phyloP scores from a whole-genome alignment of 139 green algal genomes.

The Pseudopediastrum boryanum region DNA sequence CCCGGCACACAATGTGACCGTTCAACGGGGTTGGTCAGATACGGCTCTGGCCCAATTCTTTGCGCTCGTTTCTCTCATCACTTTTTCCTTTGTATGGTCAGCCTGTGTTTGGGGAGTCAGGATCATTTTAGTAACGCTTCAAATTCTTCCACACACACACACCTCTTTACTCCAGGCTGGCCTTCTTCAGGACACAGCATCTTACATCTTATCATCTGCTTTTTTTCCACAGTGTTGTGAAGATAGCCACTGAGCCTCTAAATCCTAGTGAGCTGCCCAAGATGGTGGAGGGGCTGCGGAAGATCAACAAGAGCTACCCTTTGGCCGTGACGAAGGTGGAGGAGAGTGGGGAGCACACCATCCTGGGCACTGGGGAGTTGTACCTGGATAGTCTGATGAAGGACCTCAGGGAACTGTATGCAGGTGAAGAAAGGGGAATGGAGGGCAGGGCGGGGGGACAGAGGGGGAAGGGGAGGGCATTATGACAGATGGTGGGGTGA shows the following conservation, averaged over 20 bases:
- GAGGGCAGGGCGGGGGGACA: background rate
- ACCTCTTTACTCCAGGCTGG: no score
- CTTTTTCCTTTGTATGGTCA: no score
- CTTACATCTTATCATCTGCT: no score
- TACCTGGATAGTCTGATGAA: conserved; percentile 98
- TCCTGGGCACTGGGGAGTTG: conserved; percentile 96
- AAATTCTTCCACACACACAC: no score
- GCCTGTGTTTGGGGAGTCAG: no score
- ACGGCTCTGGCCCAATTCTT: no score
- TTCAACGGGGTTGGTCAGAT: no score
- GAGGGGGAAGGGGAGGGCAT: background rate
- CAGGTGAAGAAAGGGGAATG: conserved; percentile 32
- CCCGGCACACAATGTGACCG: no score
- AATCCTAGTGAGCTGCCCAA: conserved; percentile 97
- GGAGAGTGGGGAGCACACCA: conserved; percentile 97
- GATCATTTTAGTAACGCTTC: no score
- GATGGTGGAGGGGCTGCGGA: conserved; percentile 91
- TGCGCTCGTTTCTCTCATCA: no score
- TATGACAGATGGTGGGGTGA: background rate
- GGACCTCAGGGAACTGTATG: conserved; percentile 89
- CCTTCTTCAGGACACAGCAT: no score
- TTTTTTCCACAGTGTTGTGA: conserved; percentile 77
- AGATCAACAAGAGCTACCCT: conserved; percentile 93
- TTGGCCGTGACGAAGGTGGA: conserved; percentile 88
- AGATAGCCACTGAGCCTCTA: conserved; percentile 96